Percentiles rank a stretch among this genome's conserved stretches.
Conservation (phyloP, 2,329 filamentous ascomycete species). For the Phaeomoniella chlamydospora region DNA sequence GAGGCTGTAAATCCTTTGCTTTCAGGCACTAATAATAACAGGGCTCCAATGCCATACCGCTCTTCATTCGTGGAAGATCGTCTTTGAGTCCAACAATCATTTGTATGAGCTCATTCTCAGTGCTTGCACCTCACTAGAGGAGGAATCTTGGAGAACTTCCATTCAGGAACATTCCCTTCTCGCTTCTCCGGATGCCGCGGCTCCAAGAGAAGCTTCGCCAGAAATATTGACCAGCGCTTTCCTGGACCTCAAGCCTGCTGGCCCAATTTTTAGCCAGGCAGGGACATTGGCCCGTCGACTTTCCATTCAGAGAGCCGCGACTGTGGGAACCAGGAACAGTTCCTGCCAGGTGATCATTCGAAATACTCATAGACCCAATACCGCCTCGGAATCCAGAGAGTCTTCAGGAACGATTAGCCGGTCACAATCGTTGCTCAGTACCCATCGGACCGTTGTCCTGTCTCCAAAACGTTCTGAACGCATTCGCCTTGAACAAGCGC, state of each 20-base stretch:
- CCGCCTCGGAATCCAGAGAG: conserved; percentile 30
- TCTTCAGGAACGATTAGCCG: conserved; percentile 49
- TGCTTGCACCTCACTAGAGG: conserved; percentile 69
- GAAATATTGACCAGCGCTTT: conserved; percentile 49
- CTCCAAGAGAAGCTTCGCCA: conserved; percentile 29
- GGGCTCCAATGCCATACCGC: conserved; percentile 78
- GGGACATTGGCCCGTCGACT: conserved; percentile 35
- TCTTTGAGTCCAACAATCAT: conserved; percentile 64
- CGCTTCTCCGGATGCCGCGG: conserved; percentile 35
- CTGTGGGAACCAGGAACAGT: conserved; percentile 53
- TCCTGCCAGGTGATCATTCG: conserved; percentile 70
- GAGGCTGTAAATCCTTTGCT: conserved; percentile 21
- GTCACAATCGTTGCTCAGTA: conserved; percentile 66
- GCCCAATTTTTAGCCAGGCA: conserved; percentile 59
- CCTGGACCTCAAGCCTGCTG: conserved; percentile 58
- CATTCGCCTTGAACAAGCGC: conserved; percentile 56
- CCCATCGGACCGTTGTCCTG: conserved; percentile 53
- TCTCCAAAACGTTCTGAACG: conserved; percentile 63
- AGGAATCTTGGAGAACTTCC: conserved; percentile 63
- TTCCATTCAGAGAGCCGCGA: conserved; percentile 67
- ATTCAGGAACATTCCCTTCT: conserved; percentile 39
- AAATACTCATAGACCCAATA: conserved; percentile 60
- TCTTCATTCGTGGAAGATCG: conserved; percentile 80
- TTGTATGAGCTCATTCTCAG: conserved; percentile 77
- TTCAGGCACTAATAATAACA: conserved; percentile 26